phyloP scores from a whole-genome alignment of 2,329 filamentous ascomycete genomes.

The Xylariaceae sp. region DNA sequence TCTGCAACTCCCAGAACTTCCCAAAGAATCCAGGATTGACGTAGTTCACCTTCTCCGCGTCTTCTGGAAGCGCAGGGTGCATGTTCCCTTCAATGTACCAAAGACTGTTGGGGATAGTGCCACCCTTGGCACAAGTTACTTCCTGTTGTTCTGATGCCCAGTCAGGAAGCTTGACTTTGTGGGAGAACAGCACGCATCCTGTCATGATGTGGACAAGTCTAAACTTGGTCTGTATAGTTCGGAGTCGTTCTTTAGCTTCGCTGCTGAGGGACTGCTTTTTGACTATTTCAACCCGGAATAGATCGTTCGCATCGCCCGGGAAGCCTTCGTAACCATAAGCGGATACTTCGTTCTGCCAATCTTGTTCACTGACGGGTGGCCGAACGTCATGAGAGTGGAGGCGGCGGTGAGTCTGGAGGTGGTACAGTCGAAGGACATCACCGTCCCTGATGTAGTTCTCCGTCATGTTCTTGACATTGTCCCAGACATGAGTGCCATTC shows the following conservation, averaged over 20 bases:
- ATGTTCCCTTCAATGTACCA: conserved; percentile 95
- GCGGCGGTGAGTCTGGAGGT: conserved; percentile 77
- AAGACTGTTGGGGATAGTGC: conserved; percentile 90
- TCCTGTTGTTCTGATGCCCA: conserved; percentile 99
- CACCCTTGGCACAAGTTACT: conserved; percentile 91
- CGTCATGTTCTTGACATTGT: conserved; percentile 62
- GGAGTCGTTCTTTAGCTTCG: conserved; percentile 76
- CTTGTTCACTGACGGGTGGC: conserved; percentile 77
- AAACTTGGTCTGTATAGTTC: conserved; percentile 97
- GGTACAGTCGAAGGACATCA: conserved; percentile 77
- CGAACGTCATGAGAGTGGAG: conserved; percentile 96
- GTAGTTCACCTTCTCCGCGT: conserved; percentile 95
- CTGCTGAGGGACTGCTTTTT: conserved; percentile 80
- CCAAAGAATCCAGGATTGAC: conserved; percentile 90
- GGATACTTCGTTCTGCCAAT: conserved; percentile 95
- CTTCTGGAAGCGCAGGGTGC: conserved; percentile 71
- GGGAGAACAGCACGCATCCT: conserved; percentile 91
- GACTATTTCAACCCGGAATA: conserved; percentile 92
- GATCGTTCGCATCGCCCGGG: conserved; percentile 92
- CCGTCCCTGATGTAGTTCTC: conserved; percentile 71
- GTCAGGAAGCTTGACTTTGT: conserved; percentile 97
- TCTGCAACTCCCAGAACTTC: conserved; percentile 96
- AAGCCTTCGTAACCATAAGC: conserved; percentile 98
- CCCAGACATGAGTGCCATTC: conserved; percentile 81
- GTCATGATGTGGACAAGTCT: conserved; percentile 95